Evolutionary conservation across 192 early-diverging fungal species (phyloP), one percentile per base, ranked within the genome.

Genomic region (Ambispora gerdemannii): DNA sequence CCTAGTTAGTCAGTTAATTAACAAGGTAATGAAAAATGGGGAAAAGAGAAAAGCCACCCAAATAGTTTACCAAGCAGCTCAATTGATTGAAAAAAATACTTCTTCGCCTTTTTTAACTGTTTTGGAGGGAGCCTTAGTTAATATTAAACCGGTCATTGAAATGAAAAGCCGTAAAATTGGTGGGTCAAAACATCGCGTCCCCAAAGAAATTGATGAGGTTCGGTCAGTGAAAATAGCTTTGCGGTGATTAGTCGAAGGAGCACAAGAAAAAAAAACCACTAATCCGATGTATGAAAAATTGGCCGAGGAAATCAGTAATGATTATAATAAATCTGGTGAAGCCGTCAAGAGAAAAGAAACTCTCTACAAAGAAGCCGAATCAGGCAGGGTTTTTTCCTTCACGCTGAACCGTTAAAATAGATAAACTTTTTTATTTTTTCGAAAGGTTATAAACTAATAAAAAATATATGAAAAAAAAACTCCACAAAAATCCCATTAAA

Each of bases 211-310:
- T 11, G 55, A 58, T 1, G 17, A 11, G 17, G 55, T 24, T 24
- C 55, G 55, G 1, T 11, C 55, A n/a, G 10, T 58, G 17, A 58
- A 11, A n/a, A n/a, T 58, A 58, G 11, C 55, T 28, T 58, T 58
- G 22, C 55, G 55, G 1, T 58, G 55, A 4, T n/a, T 58, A 24
- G 55, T 58, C 2, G 55, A 58, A 58, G 22, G 55, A n/a, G 55
- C 55, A 17, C n/a, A 24, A 11, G 17, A 58, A 3, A 58, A 58
- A 58, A 58, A 58, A 4, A n/a, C 22, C 22, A n/a, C 55, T 58
- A 28, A 58, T 2, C 22, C 55, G 27, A 58, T 58, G 55, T 58
- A n/a, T 58, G 55, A 58, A 58, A 58, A 58, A 24, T 58, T 58
- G 55, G 55, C 55, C 3, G 55, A 28, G 27, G 55, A 58, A 58